phyloP scores from a whole-genome alignment of 805 yeast genomes.

The Wickerhamomyces ciferrii region DNA sequence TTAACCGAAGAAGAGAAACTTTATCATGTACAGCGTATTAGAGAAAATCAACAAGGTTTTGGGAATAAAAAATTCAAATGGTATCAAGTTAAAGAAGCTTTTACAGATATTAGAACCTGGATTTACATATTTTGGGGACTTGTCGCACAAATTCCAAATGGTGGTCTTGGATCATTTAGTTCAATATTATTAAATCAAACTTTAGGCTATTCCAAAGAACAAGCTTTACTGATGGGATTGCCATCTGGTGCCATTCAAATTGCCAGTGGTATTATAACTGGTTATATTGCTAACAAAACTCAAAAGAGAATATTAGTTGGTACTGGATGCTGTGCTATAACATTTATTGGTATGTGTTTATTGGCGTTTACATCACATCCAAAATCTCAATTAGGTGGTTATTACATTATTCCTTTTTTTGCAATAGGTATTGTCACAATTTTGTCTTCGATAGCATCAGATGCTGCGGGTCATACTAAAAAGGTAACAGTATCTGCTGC shows the following conservation, averaged over 20 bases:
- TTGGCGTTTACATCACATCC: slow-evolving; percentile 26
- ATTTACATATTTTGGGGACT: slow-evolving; percentile 35
- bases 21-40: slow-evolving; percentile 46
- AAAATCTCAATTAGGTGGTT: slow-evolving; percentile 14
- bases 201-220: slow-evolving; percentile 16
- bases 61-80: slow-evolving; percentile 50
- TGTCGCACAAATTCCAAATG: slow-evolving; percentile 28
- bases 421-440: slow-evolving; percentile 28
- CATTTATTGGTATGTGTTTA: slow-evolving; percentile 25
- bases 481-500: slow-evolving; percentile 52
- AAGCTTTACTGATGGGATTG: slow-evolving; percentile 11
- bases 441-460: slow-evolving; percentile 29
- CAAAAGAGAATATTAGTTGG: slow-evolving; percentile 20
- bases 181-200: slow-evolving; percentile 29
- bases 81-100: slow-evolving; percentile 47
- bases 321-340: slow-evolving; percentile 14
- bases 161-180: slow-evolving; percentile 40
- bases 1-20: slow-evolving; percentile 39
- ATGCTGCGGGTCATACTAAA: slow-evolving; percentile 69
- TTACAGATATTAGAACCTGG: slow-evolving; percentile 46
- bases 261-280: slow-evolving; percentile 36
- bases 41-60: slow-evolving; percentile 51
- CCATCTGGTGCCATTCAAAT: slow-evolving; percentile 36
- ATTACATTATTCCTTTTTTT: slow-evolving; percentile 21
- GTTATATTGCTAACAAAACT: slow-evolving; percentile 13